Evolutionary conservation across 805 yeast genomes (phyloP).

Genomic region (Spathaspora boniae): DNA sequence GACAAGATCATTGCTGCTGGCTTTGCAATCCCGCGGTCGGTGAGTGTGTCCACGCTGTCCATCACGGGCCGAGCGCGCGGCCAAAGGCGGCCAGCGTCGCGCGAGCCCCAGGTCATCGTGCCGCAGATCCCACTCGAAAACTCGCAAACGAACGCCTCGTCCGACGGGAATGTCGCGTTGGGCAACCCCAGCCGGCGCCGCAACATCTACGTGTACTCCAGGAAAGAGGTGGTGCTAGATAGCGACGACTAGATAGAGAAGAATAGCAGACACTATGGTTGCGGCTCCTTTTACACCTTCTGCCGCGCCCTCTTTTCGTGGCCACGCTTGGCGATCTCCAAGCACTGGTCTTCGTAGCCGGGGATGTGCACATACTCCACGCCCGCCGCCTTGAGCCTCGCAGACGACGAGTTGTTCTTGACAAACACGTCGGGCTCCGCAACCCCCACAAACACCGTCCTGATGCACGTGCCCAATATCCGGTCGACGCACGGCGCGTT

Average conservation of each 20-base stretch:
- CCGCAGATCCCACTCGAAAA: not conserved
- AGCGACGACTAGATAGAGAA: conserved; percentile 17
- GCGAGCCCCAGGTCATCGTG: not conserved
- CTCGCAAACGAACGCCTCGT: conserved; percentile 1
- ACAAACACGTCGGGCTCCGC: conserved; percentile 88
- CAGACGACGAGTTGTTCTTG: conserved; percentile 63
- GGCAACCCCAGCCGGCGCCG: conserved; percentile 18
- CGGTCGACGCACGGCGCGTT: conserved; percentile 86
- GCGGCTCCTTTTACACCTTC: not conserved
- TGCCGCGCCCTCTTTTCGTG: conserved; percentile 37
- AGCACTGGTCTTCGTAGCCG: conserved; percentile 72
- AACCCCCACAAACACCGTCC: conserved; percentile 86
- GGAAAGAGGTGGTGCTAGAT: conserved; percentile 32
- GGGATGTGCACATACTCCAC: conserved; percentile 76
- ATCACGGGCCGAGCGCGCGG: conserved; percentile 5
- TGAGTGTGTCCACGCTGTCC: conserved; percentile 28
- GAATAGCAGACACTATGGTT: not conserved
- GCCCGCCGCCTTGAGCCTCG: conserved; percentile 50
- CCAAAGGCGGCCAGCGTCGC: too few relatives aligned
- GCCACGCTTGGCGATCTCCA: conserved; percentile 70
- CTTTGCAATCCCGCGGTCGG: conserved; percentile 54
- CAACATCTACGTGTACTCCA: conserved; percentile 37
- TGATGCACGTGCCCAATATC: conserved; percentile 54
- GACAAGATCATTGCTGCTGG: conserved; percentile 56
- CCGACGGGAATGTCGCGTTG: conserved; percentile 5